Percentiles rank a stretch among this genome's conserved stretches.
Conservation (phyloP, 495 filamentous ascomycete species). For the Penicillium odoratum region DNA sequence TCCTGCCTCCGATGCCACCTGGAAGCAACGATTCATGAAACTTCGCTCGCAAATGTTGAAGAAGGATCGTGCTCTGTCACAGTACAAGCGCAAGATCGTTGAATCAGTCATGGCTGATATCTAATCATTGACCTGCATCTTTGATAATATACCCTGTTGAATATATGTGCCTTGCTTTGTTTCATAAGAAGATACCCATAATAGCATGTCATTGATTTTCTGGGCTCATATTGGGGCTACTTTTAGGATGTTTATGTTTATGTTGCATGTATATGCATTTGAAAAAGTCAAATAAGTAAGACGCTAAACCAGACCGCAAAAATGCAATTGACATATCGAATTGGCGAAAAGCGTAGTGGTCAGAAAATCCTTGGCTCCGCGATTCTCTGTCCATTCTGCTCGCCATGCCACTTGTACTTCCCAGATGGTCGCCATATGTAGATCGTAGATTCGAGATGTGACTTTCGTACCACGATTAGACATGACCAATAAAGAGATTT, state of each 20-base stretch:
- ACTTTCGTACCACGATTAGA: neutral
- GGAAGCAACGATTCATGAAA: conserved; percentile 48
- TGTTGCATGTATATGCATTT: too few relatives aligned
- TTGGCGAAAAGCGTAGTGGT: too few relatives aligned
- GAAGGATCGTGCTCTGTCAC: conserved; percentile 49
- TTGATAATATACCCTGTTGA: conserved; percentile 6
- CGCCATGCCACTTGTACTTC: too few relatives aligned
- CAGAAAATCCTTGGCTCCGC: too few relatives aligned
- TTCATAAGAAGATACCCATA: conserved; percentile 9
- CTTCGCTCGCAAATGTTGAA: conserved; percentile 52
- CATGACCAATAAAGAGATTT: neutral
- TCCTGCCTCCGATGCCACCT: conserved; percentile 33
- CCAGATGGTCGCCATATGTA: too few relatives aligned
- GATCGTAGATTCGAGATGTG: too few relatives aligned
- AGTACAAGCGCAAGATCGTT: conserved; percentile 54
- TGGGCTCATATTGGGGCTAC: neutral
- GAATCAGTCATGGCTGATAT: conserved; percentile 58
- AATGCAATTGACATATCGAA: too few relatives aligned
- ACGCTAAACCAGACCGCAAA: too few relatives aligned
- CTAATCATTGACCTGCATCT: conserved; percentile 13
- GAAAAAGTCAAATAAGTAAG: too few relatives aligned
- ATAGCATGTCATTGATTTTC: neutral
- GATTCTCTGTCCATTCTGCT: too few relatives aligned
- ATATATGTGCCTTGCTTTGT: neutral
- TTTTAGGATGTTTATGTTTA: too few relatives aligned